Percentiles rank a stretch among this genome's conserved stretches.
These are phyloP conservation scores for Jimgerdemannia flammicorona DNA, from an alignment of 192 early-diverging fungal genomes.

Conservation along the genomic window DNA sequence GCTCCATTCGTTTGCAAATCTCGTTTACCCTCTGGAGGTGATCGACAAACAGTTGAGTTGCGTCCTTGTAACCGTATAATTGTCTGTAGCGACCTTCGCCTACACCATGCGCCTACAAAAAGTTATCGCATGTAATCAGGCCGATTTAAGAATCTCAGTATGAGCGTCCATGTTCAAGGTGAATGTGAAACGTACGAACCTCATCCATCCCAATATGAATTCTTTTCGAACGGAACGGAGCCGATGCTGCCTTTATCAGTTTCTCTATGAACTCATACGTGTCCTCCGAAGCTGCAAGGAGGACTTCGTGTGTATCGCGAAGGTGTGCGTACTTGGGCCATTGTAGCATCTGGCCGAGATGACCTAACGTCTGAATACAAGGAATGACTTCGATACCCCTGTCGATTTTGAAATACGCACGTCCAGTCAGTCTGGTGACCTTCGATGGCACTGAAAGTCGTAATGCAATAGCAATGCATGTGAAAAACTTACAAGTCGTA, in stretches of 20 bases:
- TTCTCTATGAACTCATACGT: slow-evolving; percentile 79
- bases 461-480: neutral
- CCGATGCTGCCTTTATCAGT: slow-evolving; percentile 58
- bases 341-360: slow-evolving; percentile 85
- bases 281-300: slow-evolving; percentile 65
- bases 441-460: too few relatives aligned
- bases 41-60: slow-evolving; percentile 68
- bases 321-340: slow-evolving; percentile 79
- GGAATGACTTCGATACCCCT: slow-evolving; percentile 84
- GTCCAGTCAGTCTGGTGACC: neutral
- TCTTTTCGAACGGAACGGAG: slow-evolving; percentile 68
- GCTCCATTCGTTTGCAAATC: slow-evolving; percentile 56
- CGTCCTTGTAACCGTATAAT: slow-evolving; percentile 71
- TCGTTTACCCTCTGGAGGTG: slow-evolving; percentile 70
- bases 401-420: neutral
- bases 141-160: too few relatives aligned
- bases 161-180: neutral
- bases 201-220: slow-evolving; percentile 92
- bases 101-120: slow-evolving; percentile 60
- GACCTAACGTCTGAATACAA: slow-evolving; percentile 89
- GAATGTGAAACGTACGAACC: slow-evolving; percentile 23
- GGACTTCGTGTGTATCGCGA: slow-evolving; percentile 79
- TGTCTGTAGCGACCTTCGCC: slow-evolving; percentile 80
- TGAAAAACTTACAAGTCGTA: slow-evolving; percentile 37
- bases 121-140: neutral